Conservation (phyloP, 257 asterid species). For the Echites panduratus region DNA sequence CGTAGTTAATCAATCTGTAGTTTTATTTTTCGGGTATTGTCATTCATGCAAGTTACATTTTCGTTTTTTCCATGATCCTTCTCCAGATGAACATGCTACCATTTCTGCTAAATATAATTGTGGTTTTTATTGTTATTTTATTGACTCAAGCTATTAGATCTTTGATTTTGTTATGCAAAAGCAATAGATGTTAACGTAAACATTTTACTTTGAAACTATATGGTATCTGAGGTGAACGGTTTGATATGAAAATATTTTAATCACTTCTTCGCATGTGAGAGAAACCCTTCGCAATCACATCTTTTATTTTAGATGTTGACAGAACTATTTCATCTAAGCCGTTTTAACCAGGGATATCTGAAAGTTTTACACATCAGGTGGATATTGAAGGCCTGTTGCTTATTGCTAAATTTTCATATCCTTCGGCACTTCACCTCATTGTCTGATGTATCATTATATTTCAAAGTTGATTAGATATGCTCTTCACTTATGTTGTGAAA, state of each 20-base stretch:
- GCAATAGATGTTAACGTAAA: neutral
- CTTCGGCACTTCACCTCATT: neutral
- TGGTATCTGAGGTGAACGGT: neutral
- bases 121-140: neutral
- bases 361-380: neutral
- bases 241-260: neutral
- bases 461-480: neutral
- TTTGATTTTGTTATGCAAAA: neutral
- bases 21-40: neutral
- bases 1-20: neutral
- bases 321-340: neutral
- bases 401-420: conserved; percentile 7
- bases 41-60: neutral
- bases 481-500: neutral
- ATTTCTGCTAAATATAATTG: neutral
- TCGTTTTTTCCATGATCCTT: neutral
- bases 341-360: neutral
- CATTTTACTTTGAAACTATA: neutral
- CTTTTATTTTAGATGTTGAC: neutral
- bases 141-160: neutral
- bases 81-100: neutral
- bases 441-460: neutral
- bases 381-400: neutral
- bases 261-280: neutral
- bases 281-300: neutral